Percentiles rank a stretch among this genome's conserved stretches.
Conservation (phyloP, 345 rosid genomes). For the Geranium brycei region DNA sequence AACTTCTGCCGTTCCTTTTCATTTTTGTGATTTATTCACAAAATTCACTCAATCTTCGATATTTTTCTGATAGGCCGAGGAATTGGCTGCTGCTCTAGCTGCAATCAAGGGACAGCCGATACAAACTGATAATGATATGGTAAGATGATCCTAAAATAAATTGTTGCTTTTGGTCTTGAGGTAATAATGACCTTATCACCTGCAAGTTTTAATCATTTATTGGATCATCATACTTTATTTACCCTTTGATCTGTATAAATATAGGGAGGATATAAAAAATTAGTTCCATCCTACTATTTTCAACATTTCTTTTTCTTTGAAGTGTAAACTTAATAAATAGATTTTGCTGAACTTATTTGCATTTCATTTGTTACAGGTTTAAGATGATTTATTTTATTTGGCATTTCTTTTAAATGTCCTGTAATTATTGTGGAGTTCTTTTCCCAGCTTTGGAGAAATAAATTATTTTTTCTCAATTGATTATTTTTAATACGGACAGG, state of each 20-base stretch:
- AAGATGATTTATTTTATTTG: too few species aligned
- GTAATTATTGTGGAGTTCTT: background rate
- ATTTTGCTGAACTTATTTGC: background rate
- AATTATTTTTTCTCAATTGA: background rate
- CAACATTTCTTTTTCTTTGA: background rate
- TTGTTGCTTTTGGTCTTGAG: background rate
- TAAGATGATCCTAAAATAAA: conserved; percentile 17
- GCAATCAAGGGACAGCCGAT: conserved; percentile 57
- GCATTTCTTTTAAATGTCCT: background rate
- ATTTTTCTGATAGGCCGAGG: conserved; percentile 64
- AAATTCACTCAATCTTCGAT: conserved; percentile 8
- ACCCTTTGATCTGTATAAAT: too few species aligned
- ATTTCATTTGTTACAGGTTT: background rate
- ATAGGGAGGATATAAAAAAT: background rate
- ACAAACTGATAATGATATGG: conserved; percentile 50
- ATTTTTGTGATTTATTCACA: background rate
- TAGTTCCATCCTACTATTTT: background rate
- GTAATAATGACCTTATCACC: background rate
- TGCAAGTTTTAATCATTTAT: background rate
- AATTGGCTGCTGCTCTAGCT: conserved; percentile 63
- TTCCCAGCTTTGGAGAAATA: too few species aligned
- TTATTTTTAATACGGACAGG: conserved; percentile 7
- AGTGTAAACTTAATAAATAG: background rate
- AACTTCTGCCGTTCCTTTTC: background rate
- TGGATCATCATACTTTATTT: too few species aligned